Percentiles rank a stretch among this genome's conserved stretches.
Evolutionary conservation across 108 stramenopile species (phyloP).

Genomic region (Craspedostauros australis): DNA sequence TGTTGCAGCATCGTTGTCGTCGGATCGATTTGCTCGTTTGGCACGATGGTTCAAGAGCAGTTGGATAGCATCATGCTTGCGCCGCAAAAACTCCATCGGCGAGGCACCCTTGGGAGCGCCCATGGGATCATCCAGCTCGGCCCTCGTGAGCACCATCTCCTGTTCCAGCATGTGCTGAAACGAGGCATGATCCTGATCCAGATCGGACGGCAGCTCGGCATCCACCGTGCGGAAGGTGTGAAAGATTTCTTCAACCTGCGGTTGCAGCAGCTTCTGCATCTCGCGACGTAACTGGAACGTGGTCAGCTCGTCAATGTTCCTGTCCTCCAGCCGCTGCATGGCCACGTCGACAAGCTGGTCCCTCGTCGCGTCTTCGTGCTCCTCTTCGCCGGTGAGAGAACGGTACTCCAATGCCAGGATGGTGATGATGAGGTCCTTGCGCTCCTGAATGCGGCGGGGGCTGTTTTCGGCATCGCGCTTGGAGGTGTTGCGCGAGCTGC

Average conservation of each 20-base stretch:
- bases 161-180: constrained; percentile 13
- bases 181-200: constrained; percentile 5
- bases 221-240: constrained; percentile 43
- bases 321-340: constrained; percentile 34
- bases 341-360: constrained; percentile 39
- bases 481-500: no score
- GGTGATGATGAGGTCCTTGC: constrained; percentile 50
- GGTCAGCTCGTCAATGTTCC: constrained; percentile 39
- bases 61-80: constrained; percentile 51
- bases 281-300: constrained; percentile 49
- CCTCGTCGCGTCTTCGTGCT: constrained; percentile 24
- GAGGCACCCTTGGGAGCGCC: constrained; percentile 16
- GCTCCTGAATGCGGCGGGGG: constrained; percentile 59
- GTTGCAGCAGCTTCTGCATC: constrained; percentile 47
- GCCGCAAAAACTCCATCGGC: constrained; percentile 36
- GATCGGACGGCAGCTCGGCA: constrained; percentile 22
- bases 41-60: constrained; percentile 18
- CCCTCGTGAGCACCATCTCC: constrained; percentile 15
- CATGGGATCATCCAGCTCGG: neutral
- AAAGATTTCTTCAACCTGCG: constrained; percentile 48
- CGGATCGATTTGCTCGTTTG: neutral
- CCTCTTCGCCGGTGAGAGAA: constrained; percentile 3
- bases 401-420: constrained; percentile 44
- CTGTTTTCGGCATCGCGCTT: no score
- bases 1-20: neutral